phyloP scores from a whole-genome alignment of 2,329 filamentous ascomycete species.

The Acephala macrosclerotiorum region DNA sequence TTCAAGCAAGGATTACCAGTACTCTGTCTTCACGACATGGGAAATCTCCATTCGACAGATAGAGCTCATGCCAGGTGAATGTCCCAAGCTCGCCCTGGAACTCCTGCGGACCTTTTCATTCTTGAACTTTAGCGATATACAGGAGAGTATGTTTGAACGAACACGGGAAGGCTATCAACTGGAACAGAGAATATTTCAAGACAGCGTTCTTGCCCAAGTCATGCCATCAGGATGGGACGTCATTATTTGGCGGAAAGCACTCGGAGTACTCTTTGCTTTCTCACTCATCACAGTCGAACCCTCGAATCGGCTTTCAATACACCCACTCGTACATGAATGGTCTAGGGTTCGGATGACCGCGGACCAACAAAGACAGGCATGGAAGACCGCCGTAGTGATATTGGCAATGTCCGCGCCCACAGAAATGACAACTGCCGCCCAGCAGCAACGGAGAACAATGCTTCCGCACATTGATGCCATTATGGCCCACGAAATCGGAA shows the following conservation, averaged over 20 bases:
- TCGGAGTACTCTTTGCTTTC: slow-evolving; percentile 19
- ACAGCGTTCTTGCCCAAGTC: slow-evolving; percentile 4
- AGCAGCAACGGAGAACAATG: slow-evolving; percentile 13
- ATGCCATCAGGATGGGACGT: slow-evolving; percentile 28
- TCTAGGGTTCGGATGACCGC: slow-evolving; percentile 26
- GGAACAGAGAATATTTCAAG: background rate
- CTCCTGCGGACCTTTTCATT: slow-evolving; percentile 29
- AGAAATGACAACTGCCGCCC: background rate
- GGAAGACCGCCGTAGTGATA: slow-evolving; percentile 6
- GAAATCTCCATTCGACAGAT: slow-evolving; percentile 31
- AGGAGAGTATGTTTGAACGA: slow-evolving; percentile 15
- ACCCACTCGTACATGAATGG: slow-evolving; percentile 48
- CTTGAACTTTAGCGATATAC: slow-evolving; percentile 31
- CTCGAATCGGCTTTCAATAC: slow-evolving; percentile 39
- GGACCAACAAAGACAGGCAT: slow-evolving; percentile 12
- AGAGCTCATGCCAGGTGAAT: slow-evolving; percentile 4
- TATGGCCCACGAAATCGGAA: background rate
- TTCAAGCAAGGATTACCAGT: slow-evolving; percentile 22
- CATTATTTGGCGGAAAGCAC: slow-evolving; percentile 18
- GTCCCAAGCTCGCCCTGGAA: slow-evolving; percentile 24
- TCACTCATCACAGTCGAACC: slow-evolving; percentile 23
- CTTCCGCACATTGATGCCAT: slow-evolving; percentile 26
- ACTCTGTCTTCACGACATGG: slow-evolving; percentile 32
- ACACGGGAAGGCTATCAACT: background rate
- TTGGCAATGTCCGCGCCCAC: background rate